Base-by-base conservation (phyloP, 345 rosid genomes). In the Streptanthus diversifolius region DNA sequence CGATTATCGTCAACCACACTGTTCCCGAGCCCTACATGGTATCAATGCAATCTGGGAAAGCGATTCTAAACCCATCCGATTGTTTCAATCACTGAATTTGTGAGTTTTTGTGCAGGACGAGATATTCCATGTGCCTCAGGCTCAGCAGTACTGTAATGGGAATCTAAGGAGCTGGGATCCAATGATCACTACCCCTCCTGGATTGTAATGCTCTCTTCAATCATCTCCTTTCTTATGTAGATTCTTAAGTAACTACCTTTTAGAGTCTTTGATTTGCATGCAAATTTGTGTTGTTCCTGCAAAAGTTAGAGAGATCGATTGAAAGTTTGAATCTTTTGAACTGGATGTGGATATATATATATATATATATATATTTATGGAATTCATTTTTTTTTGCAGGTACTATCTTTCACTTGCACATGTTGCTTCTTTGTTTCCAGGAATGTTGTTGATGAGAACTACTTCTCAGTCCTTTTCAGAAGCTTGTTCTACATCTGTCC, bases 131-230 rank as follows among this genome's bases (percentile, higher is more conserved):
- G 81, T 90, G 29, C 96, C 99, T 68, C 99, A 91, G 58, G 93
- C 88, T 80, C 95, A 88, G 74, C 81, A 84, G 62, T 95, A 90
- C 74, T 91, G 98, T 78, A 81, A 78, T 35, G 92, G 90, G 3
- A 71, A 90, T 77, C 85, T 95, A 63, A 82, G 68, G 75, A 95
- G 90, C 64, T 95, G 99, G 98, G 92, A 95, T 77, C 99, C 97
- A 67, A 95, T 88, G 99, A 95, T 91, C 75, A 95, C 99, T 51
- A 95, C 96, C 22, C 98, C 98, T 44, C 98, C 99, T 85, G 99
- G 97, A 81, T 68, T 95, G 98, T 91, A 86, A 71, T 71, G 1
- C 56, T 30, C 70, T 74, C 68, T 33, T 12, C 43, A 25, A 37
- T 54, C 75, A 8, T 37, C 59, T 36, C 7, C 47, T 17, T 15